Percentiles rank a stretch among this genome's conserved stretches.
Conservation (phyloP, 306 rosid genomes). For the Morella rubra region DNA sequence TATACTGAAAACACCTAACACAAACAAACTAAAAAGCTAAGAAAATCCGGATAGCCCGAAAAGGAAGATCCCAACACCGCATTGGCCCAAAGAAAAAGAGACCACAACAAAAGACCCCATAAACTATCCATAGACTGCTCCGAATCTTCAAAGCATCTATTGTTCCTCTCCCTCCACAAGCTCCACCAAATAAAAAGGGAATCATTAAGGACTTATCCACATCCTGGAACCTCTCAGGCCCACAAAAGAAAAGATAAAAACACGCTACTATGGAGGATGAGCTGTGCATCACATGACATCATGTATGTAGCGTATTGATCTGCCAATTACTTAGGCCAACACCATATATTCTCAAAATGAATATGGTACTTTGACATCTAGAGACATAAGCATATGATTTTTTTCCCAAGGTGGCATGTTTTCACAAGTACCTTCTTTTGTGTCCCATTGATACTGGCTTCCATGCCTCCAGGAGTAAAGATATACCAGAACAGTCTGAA, state of each 20-base stretch:
- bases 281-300: neutral
- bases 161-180: too few relatives aligned
- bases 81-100: too few relatives aligned
- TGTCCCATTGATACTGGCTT: conserved; percentile 88
- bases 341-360: neutral
- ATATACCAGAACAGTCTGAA: conserved; percentile 38
- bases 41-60: too few relatives aligned
- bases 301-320: neutral
- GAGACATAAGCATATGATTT: neutral
- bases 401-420: too few relatives aligned
- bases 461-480: conserved; percentile 84
- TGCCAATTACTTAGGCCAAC: conserved; percentile 4
- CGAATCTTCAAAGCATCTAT: too few relatives aligned
- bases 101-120: too few relatives aligned
- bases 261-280: conserved; percentile 15
- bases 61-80: too few relatives aligned
- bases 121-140: too few relatives aligned
- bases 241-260: neutral
- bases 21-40: too few relatives aligned
- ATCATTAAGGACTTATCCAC: conserved; percentile 1
- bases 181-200: too few relatives aligned
- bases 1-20: too few relatives aligned
- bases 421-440: conserved; percentile 66
- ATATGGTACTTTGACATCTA: neutral
- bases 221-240: conserved; percentile 17